Base-by-base conservation (phyloP, 805 yeast species). In the Starmerella vitae region DNA sequence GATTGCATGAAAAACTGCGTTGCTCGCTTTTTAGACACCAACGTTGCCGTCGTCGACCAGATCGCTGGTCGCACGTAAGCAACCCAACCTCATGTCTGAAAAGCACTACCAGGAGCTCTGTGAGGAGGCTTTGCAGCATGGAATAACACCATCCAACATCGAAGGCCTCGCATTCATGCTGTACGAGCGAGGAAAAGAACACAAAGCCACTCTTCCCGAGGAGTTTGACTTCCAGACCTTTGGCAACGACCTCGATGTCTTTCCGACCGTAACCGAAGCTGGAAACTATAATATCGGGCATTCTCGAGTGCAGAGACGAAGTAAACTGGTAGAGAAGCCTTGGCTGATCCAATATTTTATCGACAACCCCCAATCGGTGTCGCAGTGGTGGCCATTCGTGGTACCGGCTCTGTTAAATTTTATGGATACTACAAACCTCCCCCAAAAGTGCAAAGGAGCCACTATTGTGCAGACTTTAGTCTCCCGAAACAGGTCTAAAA, bases 21-120 rank as follows among this genome's bases (percentile, higher is more conserved):
- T 50, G 78, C 81, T 62, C 64, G 93, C 49, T 86, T 80, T 59
- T 66, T 86, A 51, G 95, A 86, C 58, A 79, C 93, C 28, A 86
- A 85, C 59, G 78, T 81, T 57, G 72, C 76, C 62, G 78, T 86
- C 36, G 93, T 86, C 15, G 76, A 79, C 45, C 14, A 31, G 34
- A 31, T 22, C 26, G 26, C 26, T n/a, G n/a, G n/a, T n/a, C n/a
- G n/a, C n/a, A n/a, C n/a, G n/a, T n/a, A 24, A 9, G 27, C 27
- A 24, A 13, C 13, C 9, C 9, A 24, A 24, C 13, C 27, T 24
- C 27, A 24, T n/a, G n/a, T n/a, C n/a, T n/a, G n/a, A n/a, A n/a
- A n/a, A n/a, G n/a, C n/a, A n/a, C n/a, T n/a, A n/a, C n/a, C n/a
- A n/a, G n/a, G n/a, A n/a, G n/a, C n/a, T n/a, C n/a, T n/a, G n/a